Evolutionary conservation across 495 filamentous ascomycete species (phyloP).

Genomic region (Annulohypoxylon nitens): DNA sequence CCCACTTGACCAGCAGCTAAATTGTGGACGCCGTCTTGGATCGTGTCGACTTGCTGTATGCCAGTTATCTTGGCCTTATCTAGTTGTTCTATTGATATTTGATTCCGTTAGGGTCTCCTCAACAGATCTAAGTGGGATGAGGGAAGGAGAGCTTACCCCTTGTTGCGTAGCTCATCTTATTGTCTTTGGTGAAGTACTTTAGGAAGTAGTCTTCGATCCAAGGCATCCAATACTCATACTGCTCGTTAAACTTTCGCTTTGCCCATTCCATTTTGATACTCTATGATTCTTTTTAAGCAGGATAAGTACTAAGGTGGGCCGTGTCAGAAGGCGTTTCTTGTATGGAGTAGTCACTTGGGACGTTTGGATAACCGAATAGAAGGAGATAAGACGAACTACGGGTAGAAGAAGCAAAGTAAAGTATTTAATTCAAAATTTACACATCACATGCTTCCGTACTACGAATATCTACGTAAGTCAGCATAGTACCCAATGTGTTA

Average conservation of each 20-base stretch:
- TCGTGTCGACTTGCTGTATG: slow-evolving; percentile 69
- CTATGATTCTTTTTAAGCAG: neutral
- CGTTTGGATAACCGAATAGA: neutral
- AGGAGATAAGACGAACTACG: neutral
- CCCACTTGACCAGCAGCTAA: slow-evolving; percentile 71
- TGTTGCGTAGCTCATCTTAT: slow-evolving; percentile 74
- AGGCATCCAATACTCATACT: slow-evolving; percentile 80
- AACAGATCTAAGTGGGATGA: neutral
- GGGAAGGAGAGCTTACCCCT: slow-evolving; percentile 59
- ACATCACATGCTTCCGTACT: neutral
- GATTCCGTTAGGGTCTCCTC: neutral
- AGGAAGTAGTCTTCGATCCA: slow-evolving; percentile 81
- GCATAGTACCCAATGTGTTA: neutral
- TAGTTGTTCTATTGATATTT: slow-evolving; percentile 65
- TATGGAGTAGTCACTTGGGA: neutral
- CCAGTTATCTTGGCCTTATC: slow-evolving; percentile 75
- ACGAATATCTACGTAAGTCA: slow-evolving; percentile 19
- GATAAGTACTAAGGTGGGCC: neutral
- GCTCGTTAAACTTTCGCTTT: slow-evolving; percentile 69
- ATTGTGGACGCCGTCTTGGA: slow-evolving; percentile 73
- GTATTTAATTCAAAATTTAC: neutral
- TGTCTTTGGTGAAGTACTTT: slow-evolving; percentile 77
- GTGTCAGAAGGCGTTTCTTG: neutral
- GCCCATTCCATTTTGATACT: slow-evolving; percentile 64
- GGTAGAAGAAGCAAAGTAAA: neutral